Evolutionary conservation across 805 yeast genomes (phyloP), one percentile per base, ranked within the genome.

Genomic region (Candida stauntonica): DNA sequence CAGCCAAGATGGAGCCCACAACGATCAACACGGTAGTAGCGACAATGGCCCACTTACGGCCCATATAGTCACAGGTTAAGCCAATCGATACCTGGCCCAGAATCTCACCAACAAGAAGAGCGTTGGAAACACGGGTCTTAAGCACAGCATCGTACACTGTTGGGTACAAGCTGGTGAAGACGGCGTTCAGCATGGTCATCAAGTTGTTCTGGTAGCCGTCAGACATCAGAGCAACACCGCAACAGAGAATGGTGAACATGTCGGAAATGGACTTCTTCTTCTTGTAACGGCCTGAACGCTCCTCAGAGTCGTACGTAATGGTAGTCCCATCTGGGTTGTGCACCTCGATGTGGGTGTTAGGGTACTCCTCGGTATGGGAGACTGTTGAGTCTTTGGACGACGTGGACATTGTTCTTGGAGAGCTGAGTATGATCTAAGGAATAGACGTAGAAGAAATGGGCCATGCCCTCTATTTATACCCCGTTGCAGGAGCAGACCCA

Each of bases 181-280:
- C 70, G 16, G 70, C 62, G 57, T 81, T 82, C 48, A 72, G 51
- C 81, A 81, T 79, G 4, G 86, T 73, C 86, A 82, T 80, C 45
- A 80, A 71, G 49, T 77, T 79, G 54, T 82, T 82, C 56, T 80
- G 86, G 59, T 82, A 82, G 4, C 89, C 89, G 61, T 84, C 93
- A 17, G 84, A 75, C 51, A 81, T 75, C 54, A 84, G 68, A 0
- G 89, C 93, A 46, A 76, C 79, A 12, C 93, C 91, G 17, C 54
- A 68, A 60, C 85, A 76, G 31, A 78, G 52, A 44, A 82, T 75
- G 38, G 79, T 61, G 46, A 68, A 49, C 34, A 65, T 57, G 45
- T 65, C 69, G 5, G 65, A 55, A 31, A 49, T 30, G 1, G 65
- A 51, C 41, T 56, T 60, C 45, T 54, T 56, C 38, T 48, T 46